Evolutionary conservation across 73 alveolate species (phyloP).

Genomic region (Paramecium sonneborni): DNA sequence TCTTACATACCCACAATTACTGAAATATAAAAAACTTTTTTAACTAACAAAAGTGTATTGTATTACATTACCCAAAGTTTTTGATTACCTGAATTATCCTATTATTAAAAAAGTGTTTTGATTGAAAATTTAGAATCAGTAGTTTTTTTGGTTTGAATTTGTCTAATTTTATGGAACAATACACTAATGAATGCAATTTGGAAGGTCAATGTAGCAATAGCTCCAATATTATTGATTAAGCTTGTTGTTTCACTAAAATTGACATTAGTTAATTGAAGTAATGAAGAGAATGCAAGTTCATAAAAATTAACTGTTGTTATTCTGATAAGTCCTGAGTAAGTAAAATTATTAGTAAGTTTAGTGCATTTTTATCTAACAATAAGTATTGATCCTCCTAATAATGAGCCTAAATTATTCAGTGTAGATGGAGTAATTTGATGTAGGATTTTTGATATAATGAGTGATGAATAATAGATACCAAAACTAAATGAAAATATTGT

Average conservation of each 20-base stretch:
- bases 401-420: not conserved
- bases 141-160: not conserved
- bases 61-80: not conserved
- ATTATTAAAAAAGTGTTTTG: not conserved
- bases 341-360: not conserved
- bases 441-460: not conserved
- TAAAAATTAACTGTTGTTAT: not conserved
- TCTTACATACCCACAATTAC: not conserved
- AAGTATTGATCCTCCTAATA: not conserved
- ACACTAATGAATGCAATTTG: not conserved
- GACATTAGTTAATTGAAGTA: not conserved
- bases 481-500: not conserved
- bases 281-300: not conserved
- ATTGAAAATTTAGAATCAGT: not conserved
- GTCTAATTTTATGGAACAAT: not conserved
- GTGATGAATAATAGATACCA: not conserved
- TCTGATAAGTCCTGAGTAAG: not conserved
- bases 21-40: not conserved
- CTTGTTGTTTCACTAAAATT: not conserved
- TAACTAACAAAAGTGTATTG: not conserved
- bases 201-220: not conserved
- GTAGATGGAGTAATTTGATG: not conserved
- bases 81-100: not conserved
- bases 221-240: not conserved
- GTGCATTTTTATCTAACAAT: not conserved